Evolutionary conservation across 2,329 filamentous ascomycete genomes (phyloP).

Genomic region (Colletotrichum liaoningense): DNA sequence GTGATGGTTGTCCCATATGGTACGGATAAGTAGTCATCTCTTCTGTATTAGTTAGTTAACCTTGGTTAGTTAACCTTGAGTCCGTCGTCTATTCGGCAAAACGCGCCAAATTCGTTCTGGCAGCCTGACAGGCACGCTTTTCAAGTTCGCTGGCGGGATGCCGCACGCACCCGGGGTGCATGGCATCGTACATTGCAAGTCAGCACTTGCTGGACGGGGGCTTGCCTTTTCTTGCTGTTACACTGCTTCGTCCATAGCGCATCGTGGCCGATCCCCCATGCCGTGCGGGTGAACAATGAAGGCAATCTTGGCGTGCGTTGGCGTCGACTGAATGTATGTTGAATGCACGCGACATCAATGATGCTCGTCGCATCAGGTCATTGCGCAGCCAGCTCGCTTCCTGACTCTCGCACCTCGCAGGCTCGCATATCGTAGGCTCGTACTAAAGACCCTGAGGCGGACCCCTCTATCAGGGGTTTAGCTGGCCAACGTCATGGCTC

Average conservation of each 20-base stretch:
- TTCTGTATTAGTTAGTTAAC: slow-evolving; percentile 12
- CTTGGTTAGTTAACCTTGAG: slow-evolving; percentile 7
- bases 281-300: not conserved
- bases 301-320: slow-evolving; percentile 14
- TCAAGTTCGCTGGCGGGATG: slow-evolving; percentile 9
- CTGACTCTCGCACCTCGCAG: not conserved
- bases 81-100: slow-evolving; percentile 7
- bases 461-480: slow-evolving; percentile 20
- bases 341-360: slow-evolving; percentile 32
- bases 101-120: slow-evolving; percentile 23
- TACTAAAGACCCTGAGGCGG: slow-evolving; percentile 2
- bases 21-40: slow-evolving; percentile 11
- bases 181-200: not conserved
- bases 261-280: not conserved
- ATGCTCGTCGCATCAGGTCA: not conserved
- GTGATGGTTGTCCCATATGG: not conserved
- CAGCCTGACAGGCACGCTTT: not conserved
- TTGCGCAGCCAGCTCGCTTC: not conserved
- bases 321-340: not conserved
- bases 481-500: slow-evolving; percentile 25
- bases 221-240: not conserved
- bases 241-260: not conserved
- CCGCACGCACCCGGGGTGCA: slow-evolving; percentile 1
- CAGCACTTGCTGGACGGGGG: not conserved
- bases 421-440: not conserved